Evolutionary conservation across 345 rosid species (phyloP).

Genomic region (Populus nigra): DNA sequence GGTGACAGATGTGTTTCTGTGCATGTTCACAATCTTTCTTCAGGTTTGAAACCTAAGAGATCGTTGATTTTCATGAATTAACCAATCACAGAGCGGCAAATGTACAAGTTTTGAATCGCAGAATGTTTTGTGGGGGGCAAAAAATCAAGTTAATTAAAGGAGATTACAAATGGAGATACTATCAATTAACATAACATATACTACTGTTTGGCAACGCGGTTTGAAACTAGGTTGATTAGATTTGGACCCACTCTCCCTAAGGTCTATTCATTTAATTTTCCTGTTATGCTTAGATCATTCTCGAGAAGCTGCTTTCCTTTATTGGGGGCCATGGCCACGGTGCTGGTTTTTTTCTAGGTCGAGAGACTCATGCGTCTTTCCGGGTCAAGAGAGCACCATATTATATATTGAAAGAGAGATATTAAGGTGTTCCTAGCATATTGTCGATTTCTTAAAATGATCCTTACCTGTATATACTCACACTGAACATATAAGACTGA

Average conservation of each 20-base stretch:
- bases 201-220: slow-evolving; percentile 1
- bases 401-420: too few relatives aligned
- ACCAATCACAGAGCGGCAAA: background rate
- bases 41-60: background rate
- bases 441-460: too few relatives aligned
- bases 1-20: slow-evolving; percentile 14
- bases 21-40: background rate
- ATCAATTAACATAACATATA: background rate
- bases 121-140: background rate
- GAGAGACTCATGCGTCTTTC: background rate
- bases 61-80: background rate
- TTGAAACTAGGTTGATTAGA: background rate
- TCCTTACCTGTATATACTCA: too few relatives aligned
- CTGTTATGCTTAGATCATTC: background rate
- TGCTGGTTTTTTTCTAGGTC: background rate
- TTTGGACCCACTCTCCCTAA: background rate
- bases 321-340: background rate
- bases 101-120: background rate
- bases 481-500: too few relatives aligned
- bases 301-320: slow-evolving; percentile 8
- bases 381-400: background rate
- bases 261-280: background rate
- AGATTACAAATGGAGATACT: background rate
- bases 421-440: too few relatives aligned
- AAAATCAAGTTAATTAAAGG: background rate